These are phyloP conservation scores for Pyrenophora tritici-repentis DNA, from an alignment of 2,329 filamentous ascomycete species.

Conservation along the genomic window DNA sequence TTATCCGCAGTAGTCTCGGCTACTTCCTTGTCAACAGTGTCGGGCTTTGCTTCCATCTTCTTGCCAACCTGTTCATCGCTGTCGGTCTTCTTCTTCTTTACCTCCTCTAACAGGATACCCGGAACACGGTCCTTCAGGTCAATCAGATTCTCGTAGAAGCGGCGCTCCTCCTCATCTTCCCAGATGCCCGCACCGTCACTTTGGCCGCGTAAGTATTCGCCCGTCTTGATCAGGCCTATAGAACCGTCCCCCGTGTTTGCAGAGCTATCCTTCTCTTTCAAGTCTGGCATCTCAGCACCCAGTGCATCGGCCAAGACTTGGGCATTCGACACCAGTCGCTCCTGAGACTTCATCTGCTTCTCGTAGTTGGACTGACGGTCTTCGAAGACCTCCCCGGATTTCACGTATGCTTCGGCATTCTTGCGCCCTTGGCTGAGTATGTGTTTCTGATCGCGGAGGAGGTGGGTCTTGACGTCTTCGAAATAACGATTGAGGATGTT, in stretches of 20 bases:
- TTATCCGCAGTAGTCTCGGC: constrained; percentile 51
- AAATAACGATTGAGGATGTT: constrained; percentile 87
- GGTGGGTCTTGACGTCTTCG: constrained; percentile 86
- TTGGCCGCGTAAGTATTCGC: constrained; percentile 88
- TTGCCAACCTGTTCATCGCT: constrained; percentile 81
- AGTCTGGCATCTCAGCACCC: constrained; percentile 88
- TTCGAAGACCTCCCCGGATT: constrained; percentile 97
- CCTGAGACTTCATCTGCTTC: constrained; percentile 88
- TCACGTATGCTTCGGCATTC: constrained; percentile 97
- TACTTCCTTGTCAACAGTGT: constrained; percentile 44
- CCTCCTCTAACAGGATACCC: constrained; percentile 88
- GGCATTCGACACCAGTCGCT: constrained; percentile 86
- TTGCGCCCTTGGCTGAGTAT: constrained; percentile 85
- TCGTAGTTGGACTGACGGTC: constrained; percentile 96
- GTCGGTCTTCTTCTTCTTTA: constrained; percentile 90
- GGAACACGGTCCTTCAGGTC: constrained; percentile 96
- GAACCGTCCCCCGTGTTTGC: constrained; percentile 70
- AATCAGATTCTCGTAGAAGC: constrained; percentile 96
- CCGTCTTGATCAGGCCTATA: constrained; percentile 91
- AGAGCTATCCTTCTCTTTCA: constrained; percentile 79
- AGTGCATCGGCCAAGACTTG: constrained; percentile 89
- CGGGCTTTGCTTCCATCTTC: constrained; percentile 61
- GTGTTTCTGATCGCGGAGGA: constrained; percentile 89
- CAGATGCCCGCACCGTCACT: constrained; percentile 92
- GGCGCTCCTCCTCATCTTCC: constrained; percentile 97